Base-by-base conservation (phyloP, 1,284 basidiomycete species). In the Trichosporon coremiiforme region DNA sequence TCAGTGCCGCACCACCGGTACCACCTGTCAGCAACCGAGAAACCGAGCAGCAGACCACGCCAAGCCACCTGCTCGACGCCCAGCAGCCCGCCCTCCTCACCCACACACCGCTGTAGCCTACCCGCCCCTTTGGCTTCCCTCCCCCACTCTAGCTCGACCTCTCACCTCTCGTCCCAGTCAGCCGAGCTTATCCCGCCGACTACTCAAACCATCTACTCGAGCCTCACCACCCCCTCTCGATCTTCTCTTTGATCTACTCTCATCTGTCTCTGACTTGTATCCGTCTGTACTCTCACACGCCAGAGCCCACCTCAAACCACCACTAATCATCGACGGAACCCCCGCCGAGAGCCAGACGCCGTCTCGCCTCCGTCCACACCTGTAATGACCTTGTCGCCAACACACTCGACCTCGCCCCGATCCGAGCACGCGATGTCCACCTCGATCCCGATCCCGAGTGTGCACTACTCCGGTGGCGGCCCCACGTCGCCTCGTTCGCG, bases 381-480 rank as follows among this genome's bases (percentile, higher is more conserved):
- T 60, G 29, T 33, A 17, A 60, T 67, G 66, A 67, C 66, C 36
- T 13, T 31, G 17, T 70, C 68, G 36, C 66, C 64, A 29, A 55
- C 53, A 22, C 64, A 38, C 17, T 35, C 31, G 31, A 41, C 41
- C 20, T 66, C 68, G 45, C 68, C 65, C 15, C 62, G 41, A 45
- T 60, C 66, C 38, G 41, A 64, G 65, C 45, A 65, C 57, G 47
- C n/a, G 22, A 66, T 67, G 67, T 62, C 68, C 13, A 71, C 66
- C 41, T 71, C 71, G 33, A 68, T 70, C 22, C 68, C 69, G 64
- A 70, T 70, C 67, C 67, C 69, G 12, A 36, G 64, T n/a, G 71
- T 66, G 62, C 66, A 66, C 66, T 68, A 38, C 41, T 29, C 41
- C 64, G 38, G 36, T 35, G 38, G 41, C 41, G 38, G 41, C 41